phyloP scores from a whole-genome alignment of 1,139 yeast species.

The Debaryomycetaceae sp. region DNA sequence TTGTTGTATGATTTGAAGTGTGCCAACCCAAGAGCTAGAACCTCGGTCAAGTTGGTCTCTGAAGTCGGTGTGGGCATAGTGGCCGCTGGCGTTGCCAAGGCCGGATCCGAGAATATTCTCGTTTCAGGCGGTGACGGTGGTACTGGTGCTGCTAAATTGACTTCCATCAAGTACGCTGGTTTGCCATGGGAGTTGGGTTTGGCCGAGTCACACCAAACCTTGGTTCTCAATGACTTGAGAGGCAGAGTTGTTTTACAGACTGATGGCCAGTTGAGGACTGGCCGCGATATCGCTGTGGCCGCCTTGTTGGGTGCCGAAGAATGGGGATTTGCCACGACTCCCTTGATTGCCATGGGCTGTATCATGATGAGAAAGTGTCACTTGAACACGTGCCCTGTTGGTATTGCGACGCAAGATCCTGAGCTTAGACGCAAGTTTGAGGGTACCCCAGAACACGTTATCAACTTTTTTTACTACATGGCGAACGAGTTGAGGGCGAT shows the following conservation, averaged over 20 bases:
- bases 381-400: constrained; percentile 92
- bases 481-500: constrained; percentile 87
- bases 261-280: constrained; percentile 96
- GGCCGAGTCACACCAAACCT: constrained; percentile 97
- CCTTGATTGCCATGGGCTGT: constrained; percentile 96
- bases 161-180: constrained; percentile 95
- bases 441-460: constrained; percentile 98
- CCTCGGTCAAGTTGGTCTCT: constrained; percentile 91
- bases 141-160: constrained; percentile 98
- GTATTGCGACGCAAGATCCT: constrained; percentile 98
- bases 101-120: constrained; percentile 93
- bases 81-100: constrained; percentile 98
- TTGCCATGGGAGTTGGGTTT: constrained; percentile 98
- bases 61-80: constrained; percentile 99
- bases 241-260: constrained; percentile 95
- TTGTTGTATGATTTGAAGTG: constrained; percentile 94
- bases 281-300: constrained; percentile 94
- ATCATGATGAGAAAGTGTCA: constrained; percentile 95
- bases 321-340: constrained; percentile 97
- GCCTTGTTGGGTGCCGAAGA: constrained; percentile 96
- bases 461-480: constrained; percentile 93
- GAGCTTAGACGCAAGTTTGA: constrained; percentile 84
- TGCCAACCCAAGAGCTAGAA: constrained; percentile 94
- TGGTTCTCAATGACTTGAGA: constrained; percentile 91
- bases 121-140: constrained; percentile 99